These are phyloP conservation scores for Suillus placidus DNA, from an alignment of 768 basidiomycete species.

Conservation along the genomic window DNA sequence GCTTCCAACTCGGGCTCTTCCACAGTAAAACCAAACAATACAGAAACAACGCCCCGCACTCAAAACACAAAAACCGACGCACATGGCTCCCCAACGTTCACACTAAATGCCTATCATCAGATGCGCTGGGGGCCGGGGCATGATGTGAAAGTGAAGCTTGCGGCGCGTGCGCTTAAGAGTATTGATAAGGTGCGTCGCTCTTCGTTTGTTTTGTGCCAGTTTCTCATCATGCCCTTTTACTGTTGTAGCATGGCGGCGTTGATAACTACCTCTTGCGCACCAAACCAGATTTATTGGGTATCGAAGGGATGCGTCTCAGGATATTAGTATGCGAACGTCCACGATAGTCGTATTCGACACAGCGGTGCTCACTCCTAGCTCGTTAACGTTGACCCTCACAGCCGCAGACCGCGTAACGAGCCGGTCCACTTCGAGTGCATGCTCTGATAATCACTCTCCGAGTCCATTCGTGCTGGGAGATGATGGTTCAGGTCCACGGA, in stretches of 20 bases:
- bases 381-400: not conserved
- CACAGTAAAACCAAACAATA: conserved; percentile 79
- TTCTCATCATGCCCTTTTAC: not conserved
- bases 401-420: conserved; percentile 18
- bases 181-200: conserved; percentile 69
- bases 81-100: conserved; percentile 91
- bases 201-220: not conserved
- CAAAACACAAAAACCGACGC: conserved; percentile 83
- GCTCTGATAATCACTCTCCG: conserved; percentile 33
- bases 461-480: conserved; percentile 2
- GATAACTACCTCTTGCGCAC: conserved; percentile 67
- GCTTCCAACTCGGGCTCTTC: conserved; percentile 78
- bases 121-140: conserved; percentile 60
- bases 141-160: conserved; percentile 67
- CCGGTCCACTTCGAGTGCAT: conserved; percentile 27
- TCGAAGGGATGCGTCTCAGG: conserved; percentile 50
- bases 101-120: conserved; percentile 70
- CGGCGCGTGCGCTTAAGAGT: conserved; percentile 74
- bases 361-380: conserved; percentile 6
- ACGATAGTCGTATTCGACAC: not conserved
- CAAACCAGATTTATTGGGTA: conserved; percentile 38
- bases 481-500: conserved; percentile 17
- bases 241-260: conserved; percentile 61
- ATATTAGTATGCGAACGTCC: conserved; percentile 39
- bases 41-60: conserved; percentile 90